phyloP scores from a whole-genome alignment of 768 basidiomycete genomes.

The Podaxis carcinomalis region DNA sequence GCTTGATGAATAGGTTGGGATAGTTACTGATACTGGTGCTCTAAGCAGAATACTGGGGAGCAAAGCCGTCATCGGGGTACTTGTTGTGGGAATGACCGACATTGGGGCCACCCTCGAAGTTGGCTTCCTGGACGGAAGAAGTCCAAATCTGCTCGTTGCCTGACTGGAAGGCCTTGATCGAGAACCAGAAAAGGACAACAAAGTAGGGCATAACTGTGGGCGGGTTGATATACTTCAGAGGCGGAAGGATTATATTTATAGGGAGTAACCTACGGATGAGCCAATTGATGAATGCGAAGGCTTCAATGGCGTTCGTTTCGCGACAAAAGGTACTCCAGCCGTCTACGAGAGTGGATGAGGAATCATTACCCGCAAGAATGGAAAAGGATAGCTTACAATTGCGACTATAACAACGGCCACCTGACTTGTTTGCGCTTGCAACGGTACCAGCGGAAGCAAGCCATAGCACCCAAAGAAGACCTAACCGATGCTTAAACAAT shows the following conservation, averaged over 20 bases:
- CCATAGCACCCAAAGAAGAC: constrained; percentile 43
- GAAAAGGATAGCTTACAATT: neutral
- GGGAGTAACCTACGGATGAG: constrained; percentile 29
- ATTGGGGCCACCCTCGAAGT: constrained; percentile 24
- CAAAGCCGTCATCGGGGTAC: neutral
- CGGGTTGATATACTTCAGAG: neutral
- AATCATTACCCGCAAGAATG: neutral
- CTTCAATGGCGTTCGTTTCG: constrained; percentile 35
- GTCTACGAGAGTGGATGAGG: neutral
- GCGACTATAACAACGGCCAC: constrained; percentile 12
- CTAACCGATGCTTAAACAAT: constrained; percentile 17
- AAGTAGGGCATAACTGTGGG: constrained; percentile 33
- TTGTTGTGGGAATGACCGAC: neutral
- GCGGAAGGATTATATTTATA: neutral
- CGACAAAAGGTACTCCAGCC: constrained; percentile 22
- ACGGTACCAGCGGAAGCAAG: constrained; percentile 33
- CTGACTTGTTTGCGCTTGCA: constrained; percentile 19
- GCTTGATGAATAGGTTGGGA: too few relatives aligned
- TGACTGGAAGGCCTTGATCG: constrained; percentile 25
- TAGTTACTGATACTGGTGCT: too few relatives aligned
- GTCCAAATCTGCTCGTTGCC: constrained; percentile 35
- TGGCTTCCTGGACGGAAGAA: constrained; percentile 22
- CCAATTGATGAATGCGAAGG: constrained; percentile 43
- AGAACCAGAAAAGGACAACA: constrained; percentile 24
- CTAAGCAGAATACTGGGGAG: constrained; percentile 8